Base-by-base conservation (phyloP, 345 rosid genomes). In the Salix dunnii region DNA sequence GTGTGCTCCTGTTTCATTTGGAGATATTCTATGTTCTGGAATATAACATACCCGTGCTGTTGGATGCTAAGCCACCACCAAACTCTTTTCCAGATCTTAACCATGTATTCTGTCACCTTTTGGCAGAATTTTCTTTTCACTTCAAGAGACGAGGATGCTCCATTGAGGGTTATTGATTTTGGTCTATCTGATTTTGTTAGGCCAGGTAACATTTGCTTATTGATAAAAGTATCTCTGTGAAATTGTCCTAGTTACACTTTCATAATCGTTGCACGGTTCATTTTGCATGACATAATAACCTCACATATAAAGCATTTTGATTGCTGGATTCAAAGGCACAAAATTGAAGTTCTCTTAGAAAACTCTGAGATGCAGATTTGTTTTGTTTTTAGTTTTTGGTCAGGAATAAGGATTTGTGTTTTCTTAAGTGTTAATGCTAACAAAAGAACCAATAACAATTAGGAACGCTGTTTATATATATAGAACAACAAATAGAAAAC, bases 61-160 rank as follows among this genome's bases (percentile, higher is more conserved):
- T 25, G 66, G 28, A 62, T 5, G 6, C 61, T 48, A 21, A 18
- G 61, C 36, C 23, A 48, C 7, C n/a, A 25, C 36, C 36, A 33
- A 36, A 12, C 40, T 21, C 63, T 68, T 65, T 33, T 68, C 74
- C 35, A 40, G 27, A 16, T 21, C 38, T 67, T 68, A 66, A 53
- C 74, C 35, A 23, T 49, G 25, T 46, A 21, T 16, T 33, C 33
- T 64, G 21, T 62, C 7, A 14, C 16, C 4, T 21, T 21, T 75
- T 76, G 74, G 70, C 93, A 96, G 97, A 94, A 96, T 84, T 96
- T 96, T 83, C 97, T 92, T 72, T 96, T 92, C 83, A 86, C 91
- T 67, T 82, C 92, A 69, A 89, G 84, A 87, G 91, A 51, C 53
- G 65, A 67, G 75, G 90, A 90, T 83, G 91, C 98, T 63, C 72